Conservation (phyloP, 768 basidiomycete genomes). For the Tricholoma furcatifolium region DNA sequence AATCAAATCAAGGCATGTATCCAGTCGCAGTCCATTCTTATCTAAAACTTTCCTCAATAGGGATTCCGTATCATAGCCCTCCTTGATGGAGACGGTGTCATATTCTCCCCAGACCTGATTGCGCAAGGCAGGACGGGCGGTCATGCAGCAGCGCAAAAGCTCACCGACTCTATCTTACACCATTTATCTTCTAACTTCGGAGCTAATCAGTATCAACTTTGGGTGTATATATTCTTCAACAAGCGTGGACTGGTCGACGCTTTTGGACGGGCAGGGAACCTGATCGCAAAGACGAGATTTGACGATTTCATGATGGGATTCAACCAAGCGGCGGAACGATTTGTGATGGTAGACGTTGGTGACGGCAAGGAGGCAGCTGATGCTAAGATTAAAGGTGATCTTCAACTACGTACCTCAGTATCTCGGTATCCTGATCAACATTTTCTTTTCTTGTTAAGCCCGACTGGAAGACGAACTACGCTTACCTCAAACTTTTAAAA, state of each 20-base stretch:
- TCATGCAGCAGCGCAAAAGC: conserved; percentile 47
- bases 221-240: conserved; percentile 64
- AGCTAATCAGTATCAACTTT: conserved; percentile 48
- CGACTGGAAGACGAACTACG: conserved; percentile 62
- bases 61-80: conserved; percentile 49
- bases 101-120: conserved; percentile 56
- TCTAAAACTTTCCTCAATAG: conserved; percentile 21
- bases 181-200: conserved; percentile 34
- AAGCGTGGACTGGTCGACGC: conserved; percentile 58
- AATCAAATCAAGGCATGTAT: conserved; percentile 38
- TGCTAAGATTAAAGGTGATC: conserved; percentile 69
- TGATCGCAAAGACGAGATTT: conserved; percentile 41
- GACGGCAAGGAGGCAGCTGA: conserved; percentile 73
- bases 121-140: conserved; percentile 58
- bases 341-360: conserved; percentile 71
- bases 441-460: conserved; percentile 32
- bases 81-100: conserved; percentile 66
- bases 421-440: conserved; percentile 2
- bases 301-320: conserved; percentile 70
- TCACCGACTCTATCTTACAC: conserved; percentile 40
- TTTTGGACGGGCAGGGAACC: conserved; percentile 38
- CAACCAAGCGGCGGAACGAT: conserved; percentile 66
- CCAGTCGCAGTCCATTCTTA: neutral
- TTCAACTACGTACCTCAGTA: neutral
- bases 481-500: conserved; percentile 60